Base-by-base conservation (phyloP, 805 yeast genomes). In the Hemisphaericaspora nanyangensis region DNA sequence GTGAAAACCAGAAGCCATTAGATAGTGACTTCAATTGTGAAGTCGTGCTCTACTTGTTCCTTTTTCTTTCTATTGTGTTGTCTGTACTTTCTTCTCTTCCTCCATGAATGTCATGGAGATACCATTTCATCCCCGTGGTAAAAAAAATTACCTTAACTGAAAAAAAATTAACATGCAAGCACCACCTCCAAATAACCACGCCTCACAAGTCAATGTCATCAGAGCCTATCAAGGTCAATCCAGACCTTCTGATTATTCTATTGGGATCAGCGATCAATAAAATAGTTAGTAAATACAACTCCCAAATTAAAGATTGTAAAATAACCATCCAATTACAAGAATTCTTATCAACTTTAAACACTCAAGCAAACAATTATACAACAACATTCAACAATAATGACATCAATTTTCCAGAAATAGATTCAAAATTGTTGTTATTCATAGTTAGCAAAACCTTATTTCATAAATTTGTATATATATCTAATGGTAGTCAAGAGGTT, bases 401-500 rank as follows among this genome's bases (percentile, higher is more conserved):
- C 16, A 31, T 29, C 8, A 36, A 37, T 12, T 33, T 41, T 31
- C 45, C 45, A 17, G 28, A 26, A 13, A 41, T 41, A 16, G 45
- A 41, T 22, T 28, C 26, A 6, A 41, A 41, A 32, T 24, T 41
- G 25, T 20, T 41, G 19, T 33, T 31, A 3, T 41, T 41, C 13
- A 41, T 41, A 7, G 31, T 41, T 3, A 37, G 29, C 31, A 41
- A 34, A 29, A 41, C 45, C 4, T 38, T 41, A 32, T 41, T 31
- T 38, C 42, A 47, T 10, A 47, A 54, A 28, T 54, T 60, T 44
- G 48, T 60, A 2, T 28, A 37, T 20, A 40, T 58, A 5, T 41
- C 48, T 12, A 50, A 49, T 6, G 51, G 54, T 17, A 22, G 8
- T 22, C 17, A 31, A 16, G 37, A 42, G 17, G 37, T 61, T n/a